Evolutionary conservation across 2,329 filamentous ascomycete genomes (phyloP).

Genomic region (Chrysoporthe deuterocubensis): DNA sequence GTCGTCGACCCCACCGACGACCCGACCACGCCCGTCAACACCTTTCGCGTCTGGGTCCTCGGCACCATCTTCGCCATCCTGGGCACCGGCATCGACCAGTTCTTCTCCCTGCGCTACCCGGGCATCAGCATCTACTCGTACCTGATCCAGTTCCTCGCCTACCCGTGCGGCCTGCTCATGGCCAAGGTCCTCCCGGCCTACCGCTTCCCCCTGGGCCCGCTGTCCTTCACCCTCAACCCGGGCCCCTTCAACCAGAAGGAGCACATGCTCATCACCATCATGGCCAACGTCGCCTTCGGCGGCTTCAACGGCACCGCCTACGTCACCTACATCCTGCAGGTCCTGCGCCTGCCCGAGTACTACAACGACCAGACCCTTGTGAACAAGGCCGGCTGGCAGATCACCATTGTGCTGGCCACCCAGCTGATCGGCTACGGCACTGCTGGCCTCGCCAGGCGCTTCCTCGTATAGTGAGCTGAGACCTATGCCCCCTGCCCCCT

Average conservation of each 20-base stretch:
- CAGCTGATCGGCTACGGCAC: slow-evolving; percentile 62
- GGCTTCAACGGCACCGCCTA: slow-evolving; percentile 22
- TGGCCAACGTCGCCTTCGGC: slow-evolving; percentile 57
- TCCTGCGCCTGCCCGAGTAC: slow-evolving; percentile 41
- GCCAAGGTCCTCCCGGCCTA: slow-evolving; percentile 56
- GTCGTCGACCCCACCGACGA: slow-evolving; percentile 62
- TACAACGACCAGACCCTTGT: slow-evolving; percentile 58
- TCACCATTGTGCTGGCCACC: slow-evolving; percentile 53
- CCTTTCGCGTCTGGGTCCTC: slow-evolving; percentile 58
- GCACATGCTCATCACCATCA: slow-evolving; percentile 62
- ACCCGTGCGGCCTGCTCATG: slow-evolving; percentile 56
- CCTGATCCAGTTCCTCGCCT: slow-evolving; percentile 61
- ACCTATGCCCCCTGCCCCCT: background rate
- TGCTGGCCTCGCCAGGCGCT: slow-evolving; percentile 53
- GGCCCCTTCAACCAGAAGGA: slow-evolving; percentile 64
- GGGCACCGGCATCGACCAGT: slow-evolving; percentile 58
- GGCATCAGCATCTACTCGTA: slow-evolving; percentile 58
- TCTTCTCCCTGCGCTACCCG: slow-evolving; percentile 62
- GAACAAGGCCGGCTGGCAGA: slow-evolving; percentile 52
- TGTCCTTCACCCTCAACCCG: slow-evolving; percentile 56
- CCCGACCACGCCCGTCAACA: slow-evolving; percentile 52
- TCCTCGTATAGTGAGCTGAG: slow-evolving; percentile 49
- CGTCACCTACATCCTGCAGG: slow-evolving; percentile 21
- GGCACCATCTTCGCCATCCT: slow-evolving; percentile 55
- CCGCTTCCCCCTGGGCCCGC: slow-evolving; percentile 52